Percentiles rank a stretch among this genome's conserved stretches.
Evolutionary conservation across 306 rosid genomes (phyloP).

Genomic region (Hippophae gyantsensis): DNA sequence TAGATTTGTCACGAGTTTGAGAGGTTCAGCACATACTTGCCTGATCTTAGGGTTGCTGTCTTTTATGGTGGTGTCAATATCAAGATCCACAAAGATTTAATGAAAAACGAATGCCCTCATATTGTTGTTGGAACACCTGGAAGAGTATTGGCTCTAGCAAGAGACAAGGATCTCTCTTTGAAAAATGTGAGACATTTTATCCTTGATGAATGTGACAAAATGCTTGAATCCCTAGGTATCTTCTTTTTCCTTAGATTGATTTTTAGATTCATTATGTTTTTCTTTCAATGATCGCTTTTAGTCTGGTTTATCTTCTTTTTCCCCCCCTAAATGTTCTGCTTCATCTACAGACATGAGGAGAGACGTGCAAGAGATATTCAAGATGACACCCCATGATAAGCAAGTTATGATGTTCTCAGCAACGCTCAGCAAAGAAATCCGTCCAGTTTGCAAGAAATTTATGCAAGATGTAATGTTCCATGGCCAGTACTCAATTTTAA

Average conservation of each 20-base stretch:
- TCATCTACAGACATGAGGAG: constrained; percentile 74
- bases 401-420: constrained; percentile 99
- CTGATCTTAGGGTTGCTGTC: constrained; percentile 96
- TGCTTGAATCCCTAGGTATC: constrained; percentile 97
- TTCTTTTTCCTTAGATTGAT: too few species aligned
- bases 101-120: constrained; percentile 95
- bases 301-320: background rate
- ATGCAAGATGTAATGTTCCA: constrained; percentile 99
- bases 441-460: constrained; percentile 98
- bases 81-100: constrained; percentile 84
- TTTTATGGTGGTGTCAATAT: constrained; percentile 94
- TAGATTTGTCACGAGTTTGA: constrained; percentile 97
- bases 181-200: constrained; percentile 94
- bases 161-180: constrained; percentile 84
- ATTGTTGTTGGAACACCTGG: constrained; percentile 99
- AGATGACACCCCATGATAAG: constrained; percentile 97
- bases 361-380: constrained; percentile 95
- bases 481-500: constrained; percentile 85
- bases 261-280: too few species aligned
- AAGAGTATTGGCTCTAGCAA: constrained; percentile 69
- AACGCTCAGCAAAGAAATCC: constrained; percentile 97
- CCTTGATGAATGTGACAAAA: constrained; percentile 94
- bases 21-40: constrained; percentile 89
- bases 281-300: background rate
- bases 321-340: constrained; percentile 19